A percentile compares a stretch with the other conserved stretches of the same genome.
phyloP scores from a whole-genome alignment of 768 basidiomycete species.

The Phylloporus rhodoxanthus region DNA sequence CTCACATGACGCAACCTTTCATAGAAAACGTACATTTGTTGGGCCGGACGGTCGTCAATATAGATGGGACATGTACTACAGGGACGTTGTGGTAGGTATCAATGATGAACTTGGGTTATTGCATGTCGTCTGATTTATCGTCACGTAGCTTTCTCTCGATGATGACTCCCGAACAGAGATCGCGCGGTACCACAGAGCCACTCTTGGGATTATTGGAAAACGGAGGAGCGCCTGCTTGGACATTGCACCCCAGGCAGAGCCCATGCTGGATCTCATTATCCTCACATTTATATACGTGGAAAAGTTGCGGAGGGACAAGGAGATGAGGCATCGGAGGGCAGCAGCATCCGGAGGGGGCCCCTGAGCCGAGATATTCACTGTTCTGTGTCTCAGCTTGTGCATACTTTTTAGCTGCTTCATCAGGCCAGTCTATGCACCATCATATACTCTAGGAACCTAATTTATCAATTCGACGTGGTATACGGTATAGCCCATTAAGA shows the following conservation, averaged over 20 bases:
- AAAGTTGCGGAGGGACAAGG: conserved; percentile 26
- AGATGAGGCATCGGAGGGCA: conserved; percentile 2
- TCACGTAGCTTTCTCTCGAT: conserved; percentile 16
- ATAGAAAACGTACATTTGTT: conserved; percentile 26
- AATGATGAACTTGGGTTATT: background rate
- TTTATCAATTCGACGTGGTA: background rate
- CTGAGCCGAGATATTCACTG: background rate
- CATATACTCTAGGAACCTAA: background rate
- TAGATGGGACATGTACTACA: conserved; percentile 24
- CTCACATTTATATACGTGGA: conserved; percentile 29
- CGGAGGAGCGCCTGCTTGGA: conserved; percentile 19
- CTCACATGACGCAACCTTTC: background rate
- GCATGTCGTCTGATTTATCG: background rate
- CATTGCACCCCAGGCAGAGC: conserved; percentile 16
- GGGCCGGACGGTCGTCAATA: conserved; percentile 31
- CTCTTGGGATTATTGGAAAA: conserved; percentile 22
- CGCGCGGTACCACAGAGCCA: conserved; percentile 20
- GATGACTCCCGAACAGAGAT: conserved; percentile 13
- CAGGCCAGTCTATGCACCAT: background rate
- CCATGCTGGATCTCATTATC: conserved; percentile 23
- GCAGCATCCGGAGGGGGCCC: conserved; percentile 14
- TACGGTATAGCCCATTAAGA: too few relatives aligned
- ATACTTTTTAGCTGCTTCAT: background rate
- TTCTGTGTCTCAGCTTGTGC: background rate
- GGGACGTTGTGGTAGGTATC: conserved; percentile 11